Evolutionary conservation across 257 asterid genomes (phyloP).

Genomic region (Echites panduratus): DNA sequence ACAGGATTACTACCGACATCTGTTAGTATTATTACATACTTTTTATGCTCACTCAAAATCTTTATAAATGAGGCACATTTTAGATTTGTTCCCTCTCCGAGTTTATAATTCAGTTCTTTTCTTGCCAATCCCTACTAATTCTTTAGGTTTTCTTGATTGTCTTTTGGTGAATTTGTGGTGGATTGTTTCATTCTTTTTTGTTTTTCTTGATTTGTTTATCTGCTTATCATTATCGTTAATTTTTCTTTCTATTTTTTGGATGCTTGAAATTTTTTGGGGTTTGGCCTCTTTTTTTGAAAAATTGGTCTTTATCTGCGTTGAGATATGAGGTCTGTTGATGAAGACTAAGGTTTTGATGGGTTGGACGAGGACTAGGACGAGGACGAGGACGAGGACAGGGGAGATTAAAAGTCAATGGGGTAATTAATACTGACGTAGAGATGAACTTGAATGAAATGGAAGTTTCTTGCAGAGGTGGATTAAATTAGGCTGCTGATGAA

Average conservation of each 20-base stretch:
- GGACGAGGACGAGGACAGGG: slow-evolving; percentile 22
- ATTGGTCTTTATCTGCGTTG: not conserved
- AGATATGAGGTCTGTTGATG: slow-evolving; percentile 11
- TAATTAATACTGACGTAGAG: slow-evolving; percentile 15
- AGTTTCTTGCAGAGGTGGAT: slow-evolving; percentile 19
- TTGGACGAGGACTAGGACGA: slow-evolving; percentile 20
- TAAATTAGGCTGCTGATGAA: slow-evolving; percentile 16
- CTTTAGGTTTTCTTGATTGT: not conserved
- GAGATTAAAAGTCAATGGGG: slow-evolving; percentile 26
- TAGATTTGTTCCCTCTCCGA: not conserved
- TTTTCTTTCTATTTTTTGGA: not conserved
- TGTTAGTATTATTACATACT: not conserved
- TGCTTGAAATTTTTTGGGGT: not conserved
- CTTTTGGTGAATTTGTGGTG: slow-evolving; percentile 11
- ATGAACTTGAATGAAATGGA: slow-evolving; percentile 12
- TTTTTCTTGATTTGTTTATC: not conserved
- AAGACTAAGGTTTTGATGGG: slow-evolving; percentile 29
- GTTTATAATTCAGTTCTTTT: not conserved
- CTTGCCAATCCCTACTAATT: slow-evolving; percentile 15
- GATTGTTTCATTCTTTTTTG: not conserved
- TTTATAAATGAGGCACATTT: not conserved
- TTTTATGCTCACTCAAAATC: slow-evolving; percentile 9
- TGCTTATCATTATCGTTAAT: slow-evolving; percentile 5
- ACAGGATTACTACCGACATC: not conserved
- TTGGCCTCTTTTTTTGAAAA: not conserved